These are phyloP conservation scores for Xylariaceae sp. DNA, from an alignment of 2,329 filamentous ascomycete genomes.

Conservation along the genomic window DNA sequence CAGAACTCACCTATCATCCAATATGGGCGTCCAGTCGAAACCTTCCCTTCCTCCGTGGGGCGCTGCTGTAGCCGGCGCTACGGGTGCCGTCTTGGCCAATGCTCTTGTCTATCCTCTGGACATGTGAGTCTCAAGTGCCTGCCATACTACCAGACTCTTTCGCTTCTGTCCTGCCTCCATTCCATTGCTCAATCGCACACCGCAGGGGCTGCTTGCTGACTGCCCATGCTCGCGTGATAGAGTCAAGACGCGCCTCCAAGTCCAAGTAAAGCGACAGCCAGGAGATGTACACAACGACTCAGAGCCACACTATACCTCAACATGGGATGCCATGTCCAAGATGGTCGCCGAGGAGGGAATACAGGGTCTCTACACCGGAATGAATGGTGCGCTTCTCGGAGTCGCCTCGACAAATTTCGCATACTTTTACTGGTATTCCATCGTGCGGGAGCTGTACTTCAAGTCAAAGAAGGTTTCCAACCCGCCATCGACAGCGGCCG, in stretches of 20 bases:
- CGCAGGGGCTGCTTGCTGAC: conserved; percentile 18
- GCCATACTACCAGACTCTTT: neutral
- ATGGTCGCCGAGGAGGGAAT: conserved; percentile 78
- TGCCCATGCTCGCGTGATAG: conserved; percentile 40
- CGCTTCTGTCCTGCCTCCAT: conserved; percentile 4
- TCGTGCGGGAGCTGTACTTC: conserved; percentile 77
- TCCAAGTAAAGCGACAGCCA: conserved; percentile 69
- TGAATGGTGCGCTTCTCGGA: conserved; percentile 78
- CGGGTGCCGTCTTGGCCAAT: conserved; percentile 91
- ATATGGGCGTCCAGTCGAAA: conserved; percentile 57
- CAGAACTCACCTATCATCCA: conserved; percentile 4
- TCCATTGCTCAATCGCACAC: neutral
- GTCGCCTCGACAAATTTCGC: conserved; percentile 98
- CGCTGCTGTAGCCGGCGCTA: conserved; percentile 83
- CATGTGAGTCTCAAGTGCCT: conserved; percentile 58
- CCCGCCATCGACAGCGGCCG: conserved; percentile 70
- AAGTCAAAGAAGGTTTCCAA: conserved; percentile 46
- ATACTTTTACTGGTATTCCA: conserved; percentile 98
- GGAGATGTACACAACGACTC: conserved; percentile 41
- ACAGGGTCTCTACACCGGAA: conserved; percentile 79
- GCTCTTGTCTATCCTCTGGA: conserved; percentile 93
- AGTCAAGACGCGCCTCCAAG: conserved; percentile 93
- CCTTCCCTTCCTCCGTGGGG: conserved; percentile 83
- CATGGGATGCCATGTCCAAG: conserved; percentile 80
- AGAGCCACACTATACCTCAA: conserved; percentile 75